Evolutionary conservation across 108 stramenopile genomes (phyloP).

Genomic region (Cylindrotheca closterium): DNA sequence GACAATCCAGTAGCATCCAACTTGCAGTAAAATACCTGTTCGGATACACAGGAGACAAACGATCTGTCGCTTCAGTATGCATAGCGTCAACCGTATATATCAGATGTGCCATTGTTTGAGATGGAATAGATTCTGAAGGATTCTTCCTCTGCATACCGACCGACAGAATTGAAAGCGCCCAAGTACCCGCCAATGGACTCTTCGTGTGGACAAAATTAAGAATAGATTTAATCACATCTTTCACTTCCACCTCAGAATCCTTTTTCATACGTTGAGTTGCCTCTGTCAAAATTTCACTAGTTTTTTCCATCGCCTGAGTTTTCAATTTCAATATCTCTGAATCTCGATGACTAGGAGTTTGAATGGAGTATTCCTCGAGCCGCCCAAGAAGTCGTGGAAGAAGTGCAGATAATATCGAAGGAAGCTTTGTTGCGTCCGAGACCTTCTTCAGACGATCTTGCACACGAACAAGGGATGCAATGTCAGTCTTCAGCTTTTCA

Average conservation of each 20-base stretch:
- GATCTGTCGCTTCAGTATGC: not conserved
- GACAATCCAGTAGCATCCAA: conserved; percentile 25
- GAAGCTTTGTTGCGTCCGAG: conserved; percentile 22
- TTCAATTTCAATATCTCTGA: conserved; percentile 1
- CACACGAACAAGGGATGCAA: conserved; percentile 32
- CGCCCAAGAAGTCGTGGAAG: conserved; percentile 31
- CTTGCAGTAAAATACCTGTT: conserved; percentile 6
- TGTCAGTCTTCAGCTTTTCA: conserved; percentile 11
- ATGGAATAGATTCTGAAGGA: not conserved
- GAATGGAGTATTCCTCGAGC: conserved; percentile 20
- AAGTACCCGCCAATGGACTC: conserved; percentile 15
- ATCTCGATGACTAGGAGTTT: not conserved
- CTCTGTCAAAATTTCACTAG: conserved; percentile 11
- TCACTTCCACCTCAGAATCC: conserved; percentile 1
- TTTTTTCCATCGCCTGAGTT: conserved; percentile 8
- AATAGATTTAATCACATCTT: not conserved
- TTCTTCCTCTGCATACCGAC: conserved; percentile 13
- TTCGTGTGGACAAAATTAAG: conserved; percentile 15
- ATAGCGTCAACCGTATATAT: conserved; percentile 15
- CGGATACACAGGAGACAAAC: not conserved
- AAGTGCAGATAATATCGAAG: conserved; percentile 21
- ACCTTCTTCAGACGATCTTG: conserved; percentile 26
- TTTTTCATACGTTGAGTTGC: conserved; percentile 24
- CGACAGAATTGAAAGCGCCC: conserved; percentile 23
- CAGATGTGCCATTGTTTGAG: conserved; percentile 7